Evolutionary conservation across 768 basidiomycete genomes (phyloP), one percentile per base, ranked within the genome.

Genomic region (Leccinellum luteum): DNA sequence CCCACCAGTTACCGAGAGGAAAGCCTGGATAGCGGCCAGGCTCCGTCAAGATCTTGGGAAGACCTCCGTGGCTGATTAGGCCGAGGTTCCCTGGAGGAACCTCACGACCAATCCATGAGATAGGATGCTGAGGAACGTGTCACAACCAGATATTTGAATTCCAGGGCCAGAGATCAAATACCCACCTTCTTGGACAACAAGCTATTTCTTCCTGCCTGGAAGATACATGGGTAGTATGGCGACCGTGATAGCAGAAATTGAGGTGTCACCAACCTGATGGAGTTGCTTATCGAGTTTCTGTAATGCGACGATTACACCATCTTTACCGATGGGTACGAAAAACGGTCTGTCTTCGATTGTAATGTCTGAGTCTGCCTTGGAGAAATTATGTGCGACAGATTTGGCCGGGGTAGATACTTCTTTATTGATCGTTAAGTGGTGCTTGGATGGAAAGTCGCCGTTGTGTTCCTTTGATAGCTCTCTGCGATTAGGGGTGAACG

Each of bases 1-100:
- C 90, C 89, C 89, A 92, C 90, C 90, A 92, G 60, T 92, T 92
- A 3, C 88, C 78, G 49, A 90, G 75, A 12, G 89, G 89, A 69
- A 85, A 85, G 0, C 80, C 76, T 21, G 92, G 90, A 64, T 93
- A 93, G 9, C 88, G 85, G 30, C 91, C 91, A 4, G 91, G 85
- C 45, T 77, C 80, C 3, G 84, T 86, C 49, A 93, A 66, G 38
- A 93, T 66, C 74, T 91, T 90, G 3, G 92, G 92, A 34, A 84
- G 76, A 57, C 91, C 91, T 75, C 90, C 91, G 66, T 92, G 88
- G 67, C 87, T 90, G 59, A 92, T 85, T 4, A 92, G 73, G 2
- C 91, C 92, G 27, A 92, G 65, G 59, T 74, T 75, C 30, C 92
- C 91, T 2, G 90, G 92, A 30, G 78, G 77, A 48, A 92, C 81